Percentiles rank a stretch among this genome's conserved stretches.
Evolutionary conservation across 495 filamentous ascomycete genomes (phyloP).

Genomic region (Halenospora varia): DNA sequence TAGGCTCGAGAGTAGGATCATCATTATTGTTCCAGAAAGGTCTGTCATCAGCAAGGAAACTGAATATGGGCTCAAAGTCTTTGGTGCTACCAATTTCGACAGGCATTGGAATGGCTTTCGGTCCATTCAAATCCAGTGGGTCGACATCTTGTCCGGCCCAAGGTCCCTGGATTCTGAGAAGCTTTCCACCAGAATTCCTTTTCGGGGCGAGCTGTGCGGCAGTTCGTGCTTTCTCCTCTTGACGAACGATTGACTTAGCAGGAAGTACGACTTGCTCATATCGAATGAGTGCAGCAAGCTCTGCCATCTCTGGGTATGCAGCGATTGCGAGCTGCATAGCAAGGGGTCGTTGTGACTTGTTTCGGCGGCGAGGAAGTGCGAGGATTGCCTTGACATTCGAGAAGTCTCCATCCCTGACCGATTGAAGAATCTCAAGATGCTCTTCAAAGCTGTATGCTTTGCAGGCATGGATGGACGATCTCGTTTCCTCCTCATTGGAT

Average conservation of each 20-base stretch:
- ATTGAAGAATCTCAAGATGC: not conserved
- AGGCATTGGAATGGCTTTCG: constrained; percentile 13
- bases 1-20: not conserved
- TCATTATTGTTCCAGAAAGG: not conserved
- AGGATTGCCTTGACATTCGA: not conserved
- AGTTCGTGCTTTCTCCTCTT: not conserved
- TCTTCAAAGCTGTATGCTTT: not conserved
- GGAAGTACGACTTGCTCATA: not conserved
- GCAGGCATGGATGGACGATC: not conserved
- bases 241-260: constrained; percentile 4
- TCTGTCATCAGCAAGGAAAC: constrained; percentile 3
- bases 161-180: constrained; percentile 6
- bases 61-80: constrained; percentile 10
- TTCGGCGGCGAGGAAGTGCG: constrained; percentile 6
- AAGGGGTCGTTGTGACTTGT: constrained; percentile 6
- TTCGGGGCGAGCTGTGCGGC: not conserved
- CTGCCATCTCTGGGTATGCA: constrained; percentile 1
- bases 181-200: not conserved
- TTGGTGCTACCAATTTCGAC: constrained; percentile 10
- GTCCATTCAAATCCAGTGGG: constrained; percentile 11
- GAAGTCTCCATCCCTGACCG: not conserved
- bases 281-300: constrained; percentile 7
- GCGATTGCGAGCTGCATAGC: not conserved
- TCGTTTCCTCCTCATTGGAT: not conserved
- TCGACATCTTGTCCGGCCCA: constrained; percentile 10